Base-by-base conservation (phyloP, 331 rosid species). In the Quercus phellos region DNA sequence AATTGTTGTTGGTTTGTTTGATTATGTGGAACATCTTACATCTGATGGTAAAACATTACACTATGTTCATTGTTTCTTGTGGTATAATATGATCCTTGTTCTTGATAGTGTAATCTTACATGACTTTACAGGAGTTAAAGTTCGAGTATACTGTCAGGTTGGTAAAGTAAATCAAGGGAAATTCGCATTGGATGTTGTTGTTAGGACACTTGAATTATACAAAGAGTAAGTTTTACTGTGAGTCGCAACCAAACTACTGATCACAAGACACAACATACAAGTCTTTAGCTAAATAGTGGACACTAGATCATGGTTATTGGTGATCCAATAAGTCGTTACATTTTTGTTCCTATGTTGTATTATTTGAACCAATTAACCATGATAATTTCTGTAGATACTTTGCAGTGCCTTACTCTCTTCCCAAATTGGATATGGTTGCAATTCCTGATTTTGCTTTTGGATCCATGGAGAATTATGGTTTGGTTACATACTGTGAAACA, bases 391-490 rank as follows among this genome's bases (percentile, higher is more conserved):
- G 68, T 90, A 94, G 97, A 35, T 94, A 94, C 86, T 94, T 94
- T 84, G 91, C 79, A 16, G 83, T 84, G 81, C 97, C 97, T 63
- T 94, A 94, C 81, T 19, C 94, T 69, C 81, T 94, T 43, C 98
- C 98, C 51, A 94, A 94, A 85, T 84, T 94, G 87, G 98, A 94
- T 82, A 92, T 94, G 98, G 72, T 94, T 77, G 97, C 98, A 32
- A 92, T 94, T 74, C 98, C 98, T 78, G 97, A 92, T 85, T 94
- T 92, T 78, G 94, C 98, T 83, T 86, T 89, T 85, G 97, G 95
- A 55, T 97, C 91, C 55, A 87, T 87, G 91, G 91, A 87, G 82
- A 87, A 87, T 56, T 87, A 87, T 72, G 91, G 91, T 63, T 87
- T 87, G 70, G 85, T 87, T 61, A 87, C 91, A 51, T 87, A 82